Evolutionary conservation across 2,329 filamentous ascomycete genomes (phyloP).

Genomic region (Dendrostoma leiphaemia): DNA sequence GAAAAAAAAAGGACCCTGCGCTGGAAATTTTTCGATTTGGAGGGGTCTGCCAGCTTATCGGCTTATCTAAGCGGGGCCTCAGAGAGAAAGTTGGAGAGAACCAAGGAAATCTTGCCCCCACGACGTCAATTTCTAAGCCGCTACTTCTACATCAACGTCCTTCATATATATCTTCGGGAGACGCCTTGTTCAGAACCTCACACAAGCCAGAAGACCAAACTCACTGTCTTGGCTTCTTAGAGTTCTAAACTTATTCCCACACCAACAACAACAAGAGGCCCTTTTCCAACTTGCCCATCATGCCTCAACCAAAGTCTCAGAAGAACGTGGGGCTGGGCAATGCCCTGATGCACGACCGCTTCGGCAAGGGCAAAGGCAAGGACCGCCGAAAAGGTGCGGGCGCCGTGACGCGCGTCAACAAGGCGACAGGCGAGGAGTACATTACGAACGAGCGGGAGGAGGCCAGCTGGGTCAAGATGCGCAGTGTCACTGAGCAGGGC

Average conservation of each 20-base stretch:
- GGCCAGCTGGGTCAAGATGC: constrained; percentile 98
- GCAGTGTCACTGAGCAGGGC: constrained; percentile 94
- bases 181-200: no score
- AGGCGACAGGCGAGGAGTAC: constrained; percentile 83
- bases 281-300: constrained; percentile 32
- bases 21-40: constrained; percentile 7
- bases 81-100: not conserved
- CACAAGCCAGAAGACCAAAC: no score
- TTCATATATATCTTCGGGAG: not conserved
- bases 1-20: not conserved
- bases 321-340: constrained; percentile 94
- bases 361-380: constrained; percentile 85
- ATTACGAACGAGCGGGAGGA: constrained; percentile 88
- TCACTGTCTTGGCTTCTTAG: no score
- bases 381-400: constrained; percentile 68
- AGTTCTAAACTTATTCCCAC: not conserved
- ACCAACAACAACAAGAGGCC: not conserved
- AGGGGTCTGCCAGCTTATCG: not conserved
- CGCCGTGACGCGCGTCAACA: constrained; percentile 65
- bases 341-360: constrained; percentile 97
- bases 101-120: constrained; percentile 24
- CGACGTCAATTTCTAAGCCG: constrained; percentile 23
- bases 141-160: constrained; percentile 3
- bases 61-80: constrained; percentile 15
- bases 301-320: constrained; percentile 82